Percentiles rank a stretch among this genome's conserved stretches.
phyloP scores from a whole-genome alignment of 352 stramenopile species.

The Phytophthora fragariaefolia region DNA sequence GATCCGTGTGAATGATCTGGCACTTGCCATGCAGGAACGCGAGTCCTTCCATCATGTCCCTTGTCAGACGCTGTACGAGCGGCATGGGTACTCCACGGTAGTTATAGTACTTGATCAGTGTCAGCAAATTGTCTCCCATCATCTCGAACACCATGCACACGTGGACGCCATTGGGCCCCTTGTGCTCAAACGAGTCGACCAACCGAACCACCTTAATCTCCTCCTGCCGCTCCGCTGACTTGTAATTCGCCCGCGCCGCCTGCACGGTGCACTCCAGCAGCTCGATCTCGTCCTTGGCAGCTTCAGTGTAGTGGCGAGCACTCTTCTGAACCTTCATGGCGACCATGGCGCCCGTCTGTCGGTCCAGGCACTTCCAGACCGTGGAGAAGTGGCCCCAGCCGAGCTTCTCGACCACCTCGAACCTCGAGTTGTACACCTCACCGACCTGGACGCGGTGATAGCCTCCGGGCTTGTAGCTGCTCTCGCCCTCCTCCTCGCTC shows the following conservation, averaged over 20 bases:
- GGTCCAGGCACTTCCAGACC: conserved; percentile 98
- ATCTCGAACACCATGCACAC: conserved; percentile 99
- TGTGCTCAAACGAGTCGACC: conserved; percentile 97
- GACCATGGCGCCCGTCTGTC: conserved; percentile 82
- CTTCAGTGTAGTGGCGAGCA: conserved; percentile 98
- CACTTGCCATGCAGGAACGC: conserved; percentile 98
- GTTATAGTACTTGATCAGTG: conserved; percentile 99
- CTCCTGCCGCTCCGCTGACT: conserved; percentile 27
- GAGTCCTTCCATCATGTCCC: conserved; percentile 95
- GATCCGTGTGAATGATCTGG: conserved; percentile 99
- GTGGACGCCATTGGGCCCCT: conserved; percentile 94
- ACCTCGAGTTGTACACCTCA: conserved; percentile 94
- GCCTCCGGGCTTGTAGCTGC: conserved; percentile 96
- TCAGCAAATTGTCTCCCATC: conserved; percentile 98
- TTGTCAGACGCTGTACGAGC: conserved; percentile 95
- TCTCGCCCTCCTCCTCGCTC: conserved; percentile 92
- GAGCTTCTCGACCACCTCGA: conserved; percentile 98
- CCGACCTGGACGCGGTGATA: conserved; percentile 97
- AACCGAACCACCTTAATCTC: conserved; percentile 69
- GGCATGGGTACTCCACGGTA: conserved; percentile 97
- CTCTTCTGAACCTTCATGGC: conserved; percentile 98
- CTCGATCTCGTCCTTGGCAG: conserved; percentile 98
- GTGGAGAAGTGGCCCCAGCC: conserved; percentile 99
- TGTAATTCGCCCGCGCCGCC: conserved; percentile 40
- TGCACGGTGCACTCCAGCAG: conserved; percentile 93